Conservation (phyloP, 768 basidiomycete species). For the Lanmaoa rubissima region DNA sequence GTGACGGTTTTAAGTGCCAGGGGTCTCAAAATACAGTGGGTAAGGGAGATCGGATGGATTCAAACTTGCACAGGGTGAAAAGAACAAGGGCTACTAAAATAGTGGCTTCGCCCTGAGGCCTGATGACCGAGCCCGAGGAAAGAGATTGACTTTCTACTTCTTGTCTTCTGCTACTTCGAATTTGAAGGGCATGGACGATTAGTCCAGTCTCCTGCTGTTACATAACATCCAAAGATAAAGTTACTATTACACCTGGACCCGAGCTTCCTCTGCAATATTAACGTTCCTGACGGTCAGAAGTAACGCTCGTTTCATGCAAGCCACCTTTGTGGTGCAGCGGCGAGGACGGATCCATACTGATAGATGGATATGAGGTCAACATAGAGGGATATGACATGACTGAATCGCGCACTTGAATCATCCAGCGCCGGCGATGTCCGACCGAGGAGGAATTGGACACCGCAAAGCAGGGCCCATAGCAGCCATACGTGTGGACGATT, state of each 20-base stretch:
- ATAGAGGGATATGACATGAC: neutral
- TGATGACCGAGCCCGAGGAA: constrained; percentile 13
- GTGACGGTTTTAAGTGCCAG: neutral
- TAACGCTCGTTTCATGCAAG: neutral
- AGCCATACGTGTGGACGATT: too few relatives aligned
- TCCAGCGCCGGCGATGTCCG: neutral
- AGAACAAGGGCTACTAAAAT: constrained; percentile 11
- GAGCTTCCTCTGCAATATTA: constrained; percentile 18
- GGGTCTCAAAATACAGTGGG: neutral
- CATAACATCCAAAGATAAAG: constrained; percentile 26
- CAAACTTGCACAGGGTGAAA: neutral
- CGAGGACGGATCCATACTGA: too few relatives aligned
- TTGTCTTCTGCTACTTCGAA: constrained; percentile 18
- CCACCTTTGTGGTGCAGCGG: neutral
- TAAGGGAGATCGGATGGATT: constrained; percentile 1
- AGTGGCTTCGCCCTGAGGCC: constrained; percentile 3
- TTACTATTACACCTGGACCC: constrained; percentile 26
- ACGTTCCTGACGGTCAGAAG: constrained; percentile 12
- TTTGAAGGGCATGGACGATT: constrained; percentile 5
- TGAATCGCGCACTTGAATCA: neutral
- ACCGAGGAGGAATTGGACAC: neutral
- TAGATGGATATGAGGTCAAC: neutral
- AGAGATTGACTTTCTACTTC: constrained; percentile 23
- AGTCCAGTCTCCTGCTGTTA: constrained; percentile 16
- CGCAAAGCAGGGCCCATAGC: too few relatives aligned